These are phyloP conservation scores for Cokeromyces recurvatus DNA, from an alignment of 371 early-diverging fungal species.

Conservation along the genomic window DNA sequence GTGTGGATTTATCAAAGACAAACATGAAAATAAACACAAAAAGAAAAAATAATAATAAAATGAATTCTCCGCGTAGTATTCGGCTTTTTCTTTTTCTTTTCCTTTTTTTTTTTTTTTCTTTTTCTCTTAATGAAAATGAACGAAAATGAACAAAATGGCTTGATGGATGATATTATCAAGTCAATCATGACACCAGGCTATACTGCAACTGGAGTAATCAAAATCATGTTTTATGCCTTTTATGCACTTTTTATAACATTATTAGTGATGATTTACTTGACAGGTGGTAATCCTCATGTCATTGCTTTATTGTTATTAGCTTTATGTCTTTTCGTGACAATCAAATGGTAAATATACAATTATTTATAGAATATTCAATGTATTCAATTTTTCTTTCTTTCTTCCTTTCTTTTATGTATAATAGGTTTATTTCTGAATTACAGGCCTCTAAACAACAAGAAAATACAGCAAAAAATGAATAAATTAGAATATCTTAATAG, in stretches of 20 bases:
- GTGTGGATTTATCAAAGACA: constrained; percentile 53
- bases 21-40: constrained; percentile 5
- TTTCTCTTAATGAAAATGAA: no score
- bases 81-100: no score
- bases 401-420: background rate
- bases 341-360: constrained; percentile 43
- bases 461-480: no score
- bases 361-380: background rate
- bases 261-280: constrained; percentile 31
- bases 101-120: no score
- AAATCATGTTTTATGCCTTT: constrained; percentile 55
- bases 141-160: no score
- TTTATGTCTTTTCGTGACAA: constrained; percentile 46
- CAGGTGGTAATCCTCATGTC: constrained; percentile 52
- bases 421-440: constrained; percentile 23
- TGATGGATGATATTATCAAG: constrained; percentile 31
- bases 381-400: background rate
- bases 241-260: constrained; percentile 52
- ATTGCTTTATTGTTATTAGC: constrained; percentile 47
- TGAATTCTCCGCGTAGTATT: no score
- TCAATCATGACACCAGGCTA: constrained; percentile 62
- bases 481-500: background rate
- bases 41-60: background rate
- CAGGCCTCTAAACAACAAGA: constrained; percentile 7
- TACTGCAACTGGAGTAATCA: constrained; percentile 47